Base-by-base conservation (phyloP, 768 basidiomycete genomes). In the Mycena vitilis region DNA sequence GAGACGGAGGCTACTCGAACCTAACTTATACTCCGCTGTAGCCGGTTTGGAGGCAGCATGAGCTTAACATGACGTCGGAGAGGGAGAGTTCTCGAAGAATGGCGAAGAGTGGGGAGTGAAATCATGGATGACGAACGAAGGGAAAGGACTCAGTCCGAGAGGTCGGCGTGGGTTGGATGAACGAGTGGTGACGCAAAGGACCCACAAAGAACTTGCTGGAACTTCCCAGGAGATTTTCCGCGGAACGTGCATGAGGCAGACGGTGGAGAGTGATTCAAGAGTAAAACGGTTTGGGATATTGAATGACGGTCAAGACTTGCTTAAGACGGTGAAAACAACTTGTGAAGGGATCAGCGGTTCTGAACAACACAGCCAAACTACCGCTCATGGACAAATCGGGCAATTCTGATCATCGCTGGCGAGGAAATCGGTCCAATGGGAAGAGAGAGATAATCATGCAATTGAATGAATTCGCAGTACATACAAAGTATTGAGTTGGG, bases 51-150 rank as follows among this genome's bases (percentile, higher is more conserved):
- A 36, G 42, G 44, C 25, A 13, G 57, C 13, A 58, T 59, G 58
- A 47, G 58, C 44, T n/a, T 2, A 30, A n/a, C 34, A 59, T 59
- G 58, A 59, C 58, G 58, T 59, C 45, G 57, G 16, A 30, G 42
- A 20, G 18, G 51, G 13, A 16, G 37, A 18, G n/a, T n/a, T n/a
- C n/a, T n/a, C n/a, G 7, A 13, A 30, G 40, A 22, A n/a, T 45
- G 57, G 40, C 18, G 25, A 47, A 30, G 13, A 30, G 6, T 34
- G 13, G 40, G 18, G 42, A 9, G 42, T 45, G 40, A 2, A 20
- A 56, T 58, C 44, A 59, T 59, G 34, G 7, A 59, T 59, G 58
- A 59, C 45, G 58, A 56, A n/a, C n/a, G 23, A 38, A 37, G 53
- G 16, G 54, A 56, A 5, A 56, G 37, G 38, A 34, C 38, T 54